These are phyloP conservation scores for Viridothelium virens DNA, from an alignment of 495 filamentous ascomycete genomes.

Conservation along the genomic window DNA sequence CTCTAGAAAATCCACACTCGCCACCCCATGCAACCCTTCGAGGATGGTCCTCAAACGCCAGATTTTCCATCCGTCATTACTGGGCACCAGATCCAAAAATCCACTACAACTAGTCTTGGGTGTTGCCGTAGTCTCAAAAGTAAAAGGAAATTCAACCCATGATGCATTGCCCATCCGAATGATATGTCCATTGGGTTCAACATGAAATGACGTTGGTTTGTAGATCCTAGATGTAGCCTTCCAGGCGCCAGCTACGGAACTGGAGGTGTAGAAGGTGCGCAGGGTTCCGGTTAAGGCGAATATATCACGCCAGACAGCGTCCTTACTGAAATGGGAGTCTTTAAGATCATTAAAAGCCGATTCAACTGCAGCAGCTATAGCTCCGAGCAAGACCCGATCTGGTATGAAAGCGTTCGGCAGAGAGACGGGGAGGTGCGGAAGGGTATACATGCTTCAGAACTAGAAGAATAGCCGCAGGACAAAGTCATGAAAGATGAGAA, in stretches of 20 bases:
- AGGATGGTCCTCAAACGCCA: slow-evolving; percentile 25
- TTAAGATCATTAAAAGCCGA: slow-evolving; percentile 17
- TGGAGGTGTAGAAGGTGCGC: slow-evolving; percentile 26
- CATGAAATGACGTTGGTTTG: neutral
- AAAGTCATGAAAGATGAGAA: neutral
- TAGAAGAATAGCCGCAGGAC: neutral
- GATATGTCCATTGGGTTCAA: neutral
- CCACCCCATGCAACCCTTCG: slow-evolving; percentile 20
- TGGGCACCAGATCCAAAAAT: slow-evolving; percentile 10
- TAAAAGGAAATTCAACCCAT: slow-evolving; percentile 15
- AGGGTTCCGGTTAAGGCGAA: slow-evolving; percentile 31
- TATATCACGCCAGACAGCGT: slow-evolving; percentile 29
- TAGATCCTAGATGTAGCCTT: neutral
- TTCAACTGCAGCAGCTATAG: neutral
- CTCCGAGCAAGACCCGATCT: slow-evolving; percentile 15
- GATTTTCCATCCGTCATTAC: slow-evolving; percentile 20
- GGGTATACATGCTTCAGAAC: neutral
- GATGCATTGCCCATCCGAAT: neutral
- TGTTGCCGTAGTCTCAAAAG: slow-evolving; percentile 10
- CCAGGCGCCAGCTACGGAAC: slow-evolving; percentile 1
- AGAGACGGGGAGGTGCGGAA: slow-evolving; percentile 15
- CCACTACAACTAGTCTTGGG: slow-evolving; percentile 12
- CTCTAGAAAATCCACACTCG: slow-evolving; percentile 18
- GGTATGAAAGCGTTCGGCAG: slow-evolving; percentile 18
- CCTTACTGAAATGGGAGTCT: slow-evolving; percentile 14